Percentiles rank a stretch among this genome's conserved stretches.
These are phyloP conservation scores for Protea cynaroides DNA, from an alignment of 164 flowering plant species.

Conservation along the genomic window DNA sequence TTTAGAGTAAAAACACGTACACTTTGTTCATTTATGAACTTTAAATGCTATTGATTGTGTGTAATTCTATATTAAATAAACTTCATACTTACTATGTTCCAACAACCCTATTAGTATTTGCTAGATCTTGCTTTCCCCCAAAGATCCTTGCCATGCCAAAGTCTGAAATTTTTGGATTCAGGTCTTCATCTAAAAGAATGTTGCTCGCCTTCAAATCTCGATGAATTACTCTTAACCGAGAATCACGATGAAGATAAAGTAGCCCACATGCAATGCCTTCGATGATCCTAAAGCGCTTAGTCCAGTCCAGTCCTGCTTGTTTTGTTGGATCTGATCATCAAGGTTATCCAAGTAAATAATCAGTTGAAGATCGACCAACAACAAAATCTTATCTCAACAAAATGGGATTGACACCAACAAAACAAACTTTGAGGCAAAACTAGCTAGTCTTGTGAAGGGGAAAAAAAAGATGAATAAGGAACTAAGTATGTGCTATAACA, in stretches of 20 bases:
- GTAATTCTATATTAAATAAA: too few relatives aligned
- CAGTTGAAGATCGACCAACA: too few relatives aligned
- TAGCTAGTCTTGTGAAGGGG: too few relatives aligned
- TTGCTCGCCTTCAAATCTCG: conserved; percentile 77
- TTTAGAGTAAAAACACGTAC: too few relatives aligned
- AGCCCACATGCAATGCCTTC: conserved; percentile 80
- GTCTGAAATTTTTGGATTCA: conserved; percentile 83
- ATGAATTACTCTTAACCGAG: conserved; percentile 66
- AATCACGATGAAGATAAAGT: conserved; percentile 75
- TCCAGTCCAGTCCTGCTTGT: conserved; percentile 50
- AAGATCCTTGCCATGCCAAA: conserved; percentile 68
- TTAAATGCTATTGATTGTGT: too few relatives aligned
- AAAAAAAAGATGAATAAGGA: too few relatives aligned
- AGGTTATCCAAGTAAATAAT: too few relatives aligned
- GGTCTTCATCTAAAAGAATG: conserved; percentile 57
- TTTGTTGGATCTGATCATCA: conserved; percentile 32
- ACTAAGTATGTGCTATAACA: too few relatives aligned
- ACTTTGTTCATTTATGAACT: too few relatives aligned
- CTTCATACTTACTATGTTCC: conserved; percentile 27
- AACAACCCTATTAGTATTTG: conserved; percentile 24
- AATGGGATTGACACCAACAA: too few relatives aligned
- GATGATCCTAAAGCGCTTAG: conserved; percentile 43
- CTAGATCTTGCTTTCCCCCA: conserved; percentile 17
- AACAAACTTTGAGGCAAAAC: too few relatives aligned
- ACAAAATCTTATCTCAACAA: too few relatives aligned